phyloP scores from a whole-genome alignment of 1,284 basidiomycete genomes.

The Apiotrichum domesticum region DNA sequence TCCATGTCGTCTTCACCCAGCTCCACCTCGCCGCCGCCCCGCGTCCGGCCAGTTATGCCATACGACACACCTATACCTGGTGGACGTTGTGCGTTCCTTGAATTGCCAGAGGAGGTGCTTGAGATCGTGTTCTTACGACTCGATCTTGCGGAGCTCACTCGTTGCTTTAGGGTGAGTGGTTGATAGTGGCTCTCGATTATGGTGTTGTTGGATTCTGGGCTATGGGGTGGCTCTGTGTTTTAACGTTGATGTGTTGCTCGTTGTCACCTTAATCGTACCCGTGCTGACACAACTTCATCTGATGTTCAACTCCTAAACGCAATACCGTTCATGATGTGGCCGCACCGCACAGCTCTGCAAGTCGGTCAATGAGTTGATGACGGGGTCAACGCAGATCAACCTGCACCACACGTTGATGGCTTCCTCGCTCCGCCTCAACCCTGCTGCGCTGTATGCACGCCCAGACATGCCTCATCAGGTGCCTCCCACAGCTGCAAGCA shows the following conservation, averaged over 20 bases:
- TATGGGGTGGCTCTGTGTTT: no score
- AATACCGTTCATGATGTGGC: no score
- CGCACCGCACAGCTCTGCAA: constrained; percentile 30
- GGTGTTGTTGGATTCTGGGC: no score
- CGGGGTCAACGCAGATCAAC: constrained; percentile 45
- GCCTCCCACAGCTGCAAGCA: constrained; percentile 45
- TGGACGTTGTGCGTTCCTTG: constrained; percentile 3
- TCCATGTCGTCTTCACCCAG: no score
- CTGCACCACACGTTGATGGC: constrained; percentile 75
- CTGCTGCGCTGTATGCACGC: constrained; percentile 40
- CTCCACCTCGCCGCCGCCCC: no score
- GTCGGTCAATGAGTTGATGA: constrained; percentile 26
- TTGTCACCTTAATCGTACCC: no score
- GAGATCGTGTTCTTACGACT: constrained; percentile 23
- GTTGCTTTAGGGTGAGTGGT: constrained; percentile 23
- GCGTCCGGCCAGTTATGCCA: constrained; percentile 3
- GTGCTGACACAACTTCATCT: no score
- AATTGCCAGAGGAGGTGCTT: constrained; percentile 30
- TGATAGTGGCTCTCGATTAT: no score
- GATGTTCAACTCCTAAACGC: no score
- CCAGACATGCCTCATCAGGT: constrained; percentile 19
- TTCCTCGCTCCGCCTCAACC: constrained; percentile 61
- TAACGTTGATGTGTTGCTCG: no score
- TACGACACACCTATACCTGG: constrained; percentile 3
- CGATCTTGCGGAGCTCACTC: constrained; percentile 17